phyloP scores from a whole-genome alignment of 73 alveolate species.

The Uronychia setigera region DNA sequence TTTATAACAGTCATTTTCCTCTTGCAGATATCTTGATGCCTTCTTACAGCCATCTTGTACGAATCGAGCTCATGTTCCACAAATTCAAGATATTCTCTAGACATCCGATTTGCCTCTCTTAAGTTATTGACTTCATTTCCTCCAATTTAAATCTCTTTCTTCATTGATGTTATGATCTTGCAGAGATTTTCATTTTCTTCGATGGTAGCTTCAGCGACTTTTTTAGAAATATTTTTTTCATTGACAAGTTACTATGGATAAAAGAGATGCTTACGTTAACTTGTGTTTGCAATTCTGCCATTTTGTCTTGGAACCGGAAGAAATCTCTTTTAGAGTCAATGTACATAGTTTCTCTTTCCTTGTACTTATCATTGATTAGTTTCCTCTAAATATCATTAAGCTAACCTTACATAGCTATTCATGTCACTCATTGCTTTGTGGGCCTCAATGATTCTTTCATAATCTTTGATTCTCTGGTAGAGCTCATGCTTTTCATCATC shows the following conservation, averaged over 20 bases:
- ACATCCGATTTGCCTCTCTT: neutral
- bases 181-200: neutral
- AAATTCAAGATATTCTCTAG: neutral
- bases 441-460: neutral
- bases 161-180: neutral
- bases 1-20: neutral
- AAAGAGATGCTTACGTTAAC: neutral
- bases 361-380: neutral
- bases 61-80: constrained; percentile 1
- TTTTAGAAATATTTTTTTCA: neutral
- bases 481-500: neutral
- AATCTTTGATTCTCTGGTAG: neutral
- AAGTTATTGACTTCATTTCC: neutral
- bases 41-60: neutral
- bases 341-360: neutral
- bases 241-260: neutral
- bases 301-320: neutral
- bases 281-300: neutral
- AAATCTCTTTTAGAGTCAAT: neutral
- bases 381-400: neutral
- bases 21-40: constrained; percentile 2
- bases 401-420: neutral
- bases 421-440: neutral
- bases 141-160: neutral
- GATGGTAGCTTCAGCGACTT: neutral